These are phyloP conservation scores for Clarireedia paspali DNA, from an alignment of 2,329 filamentous ascomycete genomes.

Conservation along the genomic window DNA sequence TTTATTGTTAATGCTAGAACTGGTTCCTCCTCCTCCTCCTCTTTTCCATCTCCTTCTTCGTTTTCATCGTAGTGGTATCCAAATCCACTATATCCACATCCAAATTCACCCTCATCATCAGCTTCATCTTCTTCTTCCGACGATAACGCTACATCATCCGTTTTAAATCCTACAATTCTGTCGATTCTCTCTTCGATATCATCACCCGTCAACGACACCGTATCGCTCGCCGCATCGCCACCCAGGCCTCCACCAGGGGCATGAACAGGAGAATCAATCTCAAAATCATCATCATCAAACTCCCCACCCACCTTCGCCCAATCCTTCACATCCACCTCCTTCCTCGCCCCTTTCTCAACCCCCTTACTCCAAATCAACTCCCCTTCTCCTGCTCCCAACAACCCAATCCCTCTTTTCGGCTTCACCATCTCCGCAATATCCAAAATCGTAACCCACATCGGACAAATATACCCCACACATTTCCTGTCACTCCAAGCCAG, in stretches of 20 bases:
- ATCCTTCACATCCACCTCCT: neutral
- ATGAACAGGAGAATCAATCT: neutral
- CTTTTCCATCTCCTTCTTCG: neutral
- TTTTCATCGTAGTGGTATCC: neutral
- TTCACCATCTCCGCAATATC: slow-evolving; percentile 77
- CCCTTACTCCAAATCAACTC: neutral
- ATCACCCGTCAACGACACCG: no score
- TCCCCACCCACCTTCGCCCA: neutral
- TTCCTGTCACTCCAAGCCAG: slow-evolving; percentile 79
- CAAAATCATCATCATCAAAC: slow-evolving; percentile 1
- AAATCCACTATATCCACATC: neutral
- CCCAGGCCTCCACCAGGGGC: neutral
- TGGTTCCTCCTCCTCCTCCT: slow-evolving; percentile 1
- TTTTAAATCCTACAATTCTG: neutral
- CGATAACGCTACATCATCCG: neutral
- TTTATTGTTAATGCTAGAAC: neutral
- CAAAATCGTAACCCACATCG: slow-evolving; percentile 82
- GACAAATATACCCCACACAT: slow-evolving; percentile 82
- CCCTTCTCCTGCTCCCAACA: slow-evolving; percentile 56
- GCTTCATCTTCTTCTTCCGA: neutral
- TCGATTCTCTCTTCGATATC: neutral
- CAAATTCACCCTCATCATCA: neutral
- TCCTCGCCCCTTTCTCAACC: neutral
- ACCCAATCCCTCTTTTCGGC: slow-evolving; percentile 53
- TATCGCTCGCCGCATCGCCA: neutral